Conservation (phyloP, 2,329 filamentous ascomycete genomes). For the Coniochaeta sp. region DNA sequence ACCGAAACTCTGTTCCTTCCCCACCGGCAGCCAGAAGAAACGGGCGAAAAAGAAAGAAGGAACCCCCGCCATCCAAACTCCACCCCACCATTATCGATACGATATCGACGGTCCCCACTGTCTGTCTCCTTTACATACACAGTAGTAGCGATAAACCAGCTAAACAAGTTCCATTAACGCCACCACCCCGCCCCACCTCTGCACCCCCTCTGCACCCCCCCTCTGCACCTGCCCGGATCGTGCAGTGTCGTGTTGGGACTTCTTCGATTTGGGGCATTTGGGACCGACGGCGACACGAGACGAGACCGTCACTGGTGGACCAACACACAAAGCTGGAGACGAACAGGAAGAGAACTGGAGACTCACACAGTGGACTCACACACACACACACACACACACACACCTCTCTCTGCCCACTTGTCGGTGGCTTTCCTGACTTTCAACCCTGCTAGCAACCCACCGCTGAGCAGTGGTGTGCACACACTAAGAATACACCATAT, state of each 20-base stretch:
- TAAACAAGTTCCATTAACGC: not conserved
- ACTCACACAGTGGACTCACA: too few species aligned
- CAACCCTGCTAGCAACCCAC: not conserved
- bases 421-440: too few species aligned
- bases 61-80: not conserved
- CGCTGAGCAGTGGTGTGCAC: not conserved
- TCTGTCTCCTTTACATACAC: too few species aligned
- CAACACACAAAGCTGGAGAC: not conserved
- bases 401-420: too few species aligned
- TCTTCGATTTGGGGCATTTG: too few species aligned
- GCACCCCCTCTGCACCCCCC: too few species aligned
- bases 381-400: too few species aligned
- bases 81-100: not conserved
- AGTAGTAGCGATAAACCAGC: too few species aligned
- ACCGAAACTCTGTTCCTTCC: not conserved
- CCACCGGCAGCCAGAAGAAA: not conserved
- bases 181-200: not conserved
- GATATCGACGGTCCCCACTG: too few species aligned
- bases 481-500: not conserved
- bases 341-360: not conserved
- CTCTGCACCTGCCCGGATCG: not conserved
- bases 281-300: not conserved
- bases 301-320: not conserved
- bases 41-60: not conserved
- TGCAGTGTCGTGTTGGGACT: conserved; percentile 1